phyloP scores from a whole-genome alignment of 345 rosid species.

The Ceriops tagal region DNA sequence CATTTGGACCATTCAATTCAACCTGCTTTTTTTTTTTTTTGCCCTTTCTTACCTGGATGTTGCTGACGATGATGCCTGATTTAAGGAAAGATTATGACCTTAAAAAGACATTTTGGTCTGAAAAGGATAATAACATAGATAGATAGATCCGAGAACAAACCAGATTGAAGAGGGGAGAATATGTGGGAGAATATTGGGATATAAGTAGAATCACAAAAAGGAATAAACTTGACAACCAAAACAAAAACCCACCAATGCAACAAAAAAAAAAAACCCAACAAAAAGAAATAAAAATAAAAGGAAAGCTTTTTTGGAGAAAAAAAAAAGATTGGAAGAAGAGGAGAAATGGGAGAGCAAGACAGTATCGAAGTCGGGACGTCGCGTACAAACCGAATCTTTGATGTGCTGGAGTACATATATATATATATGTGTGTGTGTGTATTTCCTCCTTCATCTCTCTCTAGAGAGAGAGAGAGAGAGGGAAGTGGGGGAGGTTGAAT shows the following conservation, averaged over 20 bases:
- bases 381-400: slow-evolving; percentile 68
- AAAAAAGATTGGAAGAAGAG: background rate
- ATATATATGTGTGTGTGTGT: background rate
- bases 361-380: slow-evolving; percentile 67
- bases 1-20: slow-evolving; percentile 22
- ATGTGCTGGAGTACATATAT: slow-evolving; percentile 1
- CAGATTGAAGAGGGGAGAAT: slow-evolving; percentile 1
- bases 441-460: background rate
- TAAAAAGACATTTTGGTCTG: background rate
- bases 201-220: slow-evolving; percentile 58
- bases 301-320: background rate
- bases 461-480: background rate
- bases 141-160: slow-evolving; percentile 39
- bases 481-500: slow-evolving; percentile 29
- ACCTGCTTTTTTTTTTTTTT: background rate
- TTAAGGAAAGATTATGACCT: background rate
- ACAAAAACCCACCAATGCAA: slow-evolving; percentile 2
- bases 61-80: too few species aligned
- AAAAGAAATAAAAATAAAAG: background rate
- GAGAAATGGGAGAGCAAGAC: background rate
- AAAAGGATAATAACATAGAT: slow-evolving; percentile 31
- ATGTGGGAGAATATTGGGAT: slow-evolving; percentile 51
- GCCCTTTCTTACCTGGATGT: too few species aligned
- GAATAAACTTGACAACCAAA: slow-evolving; percentile 43
- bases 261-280: background rate